phyloP scores from a whole-genome alignment of 1,139 yeast genomes.

The Taiozyma sp. region DNA sequence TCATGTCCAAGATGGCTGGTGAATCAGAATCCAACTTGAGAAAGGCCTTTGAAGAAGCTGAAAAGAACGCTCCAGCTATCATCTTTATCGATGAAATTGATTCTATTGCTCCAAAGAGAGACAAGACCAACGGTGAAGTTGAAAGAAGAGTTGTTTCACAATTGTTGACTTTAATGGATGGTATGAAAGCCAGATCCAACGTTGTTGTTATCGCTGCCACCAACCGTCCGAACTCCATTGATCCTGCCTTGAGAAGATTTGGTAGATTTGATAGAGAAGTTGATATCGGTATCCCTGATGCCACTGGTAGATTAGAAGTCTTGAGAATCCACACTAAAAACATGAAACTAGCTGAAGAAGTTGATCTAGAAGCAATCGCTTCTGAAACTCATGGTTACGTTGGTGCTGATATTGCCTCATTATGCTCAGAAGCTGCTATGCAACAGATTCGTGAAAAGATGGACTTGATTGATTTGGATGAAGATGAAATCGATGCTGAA shows the following conservation, averaged over 20 bases:
- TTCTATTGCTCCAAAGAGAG: conserved; percentile 99
- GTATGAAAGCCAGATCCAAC: conserved; percentile 98
- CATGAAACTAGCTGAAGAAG: conserved; percentile 95
- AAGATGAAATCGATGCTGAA: conserved; percentile 97
- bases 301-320: conserved; percentile 96
- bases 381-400: conserved; percentile 96
- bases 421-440: conserved; percentile 99
- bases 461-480: conserved; percentile 97
- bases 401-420: conserved; percentile 91
- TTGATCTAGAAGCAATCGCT: conserved; percentile 90
- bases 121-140: conserved; percentile 99
- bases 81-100: conserved; percentile 98
- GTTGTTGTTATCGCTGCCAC: conserved; percentile 95
- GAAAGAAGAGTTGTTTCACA: conserved; percentile 98
- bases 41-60: conserved; percentile 99
- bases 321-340: conserved; percentile 92
- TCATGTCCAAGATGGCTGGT: conserved; percentile 99
- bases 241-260: conserved; percentile 96
- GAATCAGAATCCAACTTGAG: conserved; percentile 96
- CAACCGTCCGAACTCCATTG: conserved; percentile 97
- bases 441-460: conserved; percentile 98
- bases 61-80: conserved; percentile 95
- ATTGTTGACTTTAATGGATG: conserved; percentile 95
- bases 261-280: conserved; percentile 99
- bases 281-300: conserved; percentile 98